Conservation (phyloP, 1,284 basidiomycete species). For the Lignosus rhinocerotis region DNA sequence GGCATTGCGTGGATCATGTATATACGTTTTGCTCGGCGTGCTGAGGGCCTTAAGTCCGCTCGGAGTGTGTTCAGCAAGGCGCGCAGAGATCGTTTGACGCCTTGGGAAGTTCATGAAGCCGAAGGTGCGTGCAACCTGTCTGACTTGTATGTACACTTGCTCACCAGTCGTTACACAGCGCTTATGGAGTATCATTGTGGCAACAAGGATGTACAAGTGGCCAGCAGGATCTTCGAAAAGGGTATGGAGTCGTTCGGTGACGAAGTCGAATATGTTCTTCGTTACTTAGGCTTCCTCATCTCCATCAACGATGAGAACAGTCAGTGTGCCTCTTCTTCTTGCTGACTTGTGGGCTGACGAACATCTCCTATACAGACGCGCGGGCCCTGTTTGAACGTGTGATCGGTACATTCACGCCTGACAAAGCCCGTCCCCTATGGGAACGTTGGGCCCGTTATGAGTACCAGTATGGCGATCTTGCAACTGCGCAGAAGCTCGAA, state of each 20-base stretch:
- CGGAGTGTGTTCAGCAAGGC: constrained; percentile 84
- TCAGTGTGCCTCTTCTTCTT: constrained; percentile 39
- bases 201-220: constrained; percentile 83
- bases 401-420: constrained; percentile 77
- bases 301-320: constrained; percentile 96
- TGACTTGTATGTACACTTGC: constrained; percentile 1
- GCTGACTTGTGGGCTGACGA: constrained; percentile 4
- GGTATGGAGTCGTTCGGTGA: constrained; percentile 87
- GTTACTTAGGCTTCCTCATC: constrained; percentile 92
- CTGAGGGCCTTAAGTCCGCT: constrained; percentile 81
- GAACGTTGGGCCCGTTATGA: constrained; percentile 96
- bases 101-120: constrained; percentile 95
- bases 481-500: constrained; percentile 87
- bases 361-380: constrained; percentile 63
- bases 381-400: constrained; percentile 93
- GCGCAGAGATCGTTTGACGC: constrained; percentile 80
- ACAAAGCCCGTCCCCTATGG: constrained; percentile 87
- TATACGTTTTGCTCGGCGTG: constrained; percentile 89
- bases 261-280: constrained; percentile 84
- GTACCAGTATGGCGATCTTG: constrained; percentile 93
- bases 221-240: constrained; percentile 92
- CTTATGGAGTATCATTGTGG: constrained; percentile 92
- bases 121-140: constrained; percentile 59
- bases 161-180: constrained; percentile 47
- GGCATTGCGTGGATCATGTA: constrained; percentile 81